A percentile compares a stretch with the other conserved stretches of the same genome.
phyloP scores from a whole-genome alignment of 2,329 filamentous ascomycete species.

The Shiraia sp. region DNA sequence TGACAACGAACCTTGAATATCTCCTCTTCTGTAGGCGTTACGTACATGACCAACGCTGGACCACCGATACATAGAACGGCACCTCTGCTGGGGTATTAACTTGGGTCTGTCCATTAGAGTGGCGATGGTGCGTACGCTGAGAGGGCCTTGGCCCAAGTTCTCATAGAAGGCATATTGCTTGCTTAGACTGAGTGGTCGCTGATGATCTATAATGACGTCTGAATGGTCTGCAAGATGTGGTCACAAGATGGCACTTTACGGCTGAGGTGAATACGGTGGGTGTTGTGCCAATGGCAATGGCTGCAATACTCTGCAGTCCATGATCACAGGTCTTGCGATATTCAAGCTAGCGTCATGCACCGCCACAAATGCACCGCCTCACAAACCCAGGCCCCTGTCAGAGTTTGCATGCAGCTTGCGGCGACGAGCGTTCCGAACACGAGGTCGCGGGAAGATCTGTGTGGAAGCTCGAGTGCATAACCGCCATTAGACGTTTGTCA shows the following conservation, averaged over 20 bases:
- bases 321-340: too few species aligned
- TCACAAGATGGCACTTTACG: too few species aligned
- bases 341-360: slow-evolving; percentile 2
- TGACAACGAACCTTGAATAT: slow-evolving; percentile 65
- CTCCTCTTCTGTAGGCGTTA: slow-evolving; percentile 87
- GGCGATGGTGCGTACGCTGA: slow-evolving; percentile 31
- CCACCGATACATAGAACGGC: slow-evolving; percentile 76
- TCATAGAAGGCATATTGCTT: slow-evolving; percentile 33
- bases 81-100: slow-evolving; percentile 59
- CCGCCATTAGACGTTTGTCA: slow-evolving; percentile 17
- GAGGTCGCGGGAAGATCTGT: slow-evolving; percentile 18
- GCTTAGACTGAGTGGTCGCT: too few species aligned
- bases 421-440: slow-evolving; percentile 12
- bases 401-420: slow-evolving; percentile 13
- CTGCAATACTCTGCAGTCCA: too few species aligned
- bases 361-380: not conserved
- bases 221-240: too few species aligned
- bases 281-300: too few species aligned
- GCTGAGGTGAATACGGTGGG: too few species aligned
- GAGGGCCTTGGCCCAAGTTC: slow-evolving; percentile 41
- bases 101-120: slow-evolving; percentile 5
- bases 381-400: too few species aligned
- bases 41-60: slow-evolving; percentile 78
- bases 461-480: slow-evolving; percentile 8
- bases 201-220: too few species aligned